phyloP scores from a whole-genome alignment of 345 rosid species.

The Populus tremula region DNA sequence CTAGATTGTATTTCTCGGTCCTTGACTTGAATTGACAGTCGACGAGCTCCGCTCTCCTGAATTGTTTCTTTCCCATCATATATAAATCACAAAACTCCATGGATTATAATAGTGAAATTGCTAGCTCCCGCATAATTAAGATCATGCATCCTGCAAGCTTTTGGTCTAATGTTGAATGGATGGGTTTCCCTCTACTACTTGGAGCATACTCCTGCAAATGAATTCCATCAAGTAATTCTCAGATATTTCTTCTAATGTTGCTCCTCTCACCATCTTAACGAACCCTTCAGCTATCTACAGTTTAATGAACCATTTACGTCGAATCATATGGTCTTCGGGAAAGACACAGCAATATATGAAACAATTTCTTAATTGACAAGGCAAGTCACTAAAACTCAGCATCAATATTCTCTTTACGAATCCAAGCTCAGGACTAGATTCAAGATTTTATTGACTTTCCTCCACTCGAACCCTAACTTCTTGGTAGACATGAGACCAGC shows the following conservation, averaged over 20 bases:
- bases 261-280: conserved; percentile 9
- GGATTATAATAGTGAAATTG: too few relatives aligned
- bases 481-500: conserved; percentile 38
- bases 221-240: conserved; percentile 35
- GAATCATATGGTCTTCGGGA: conserved; percentile 29
- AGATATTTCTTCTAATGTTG: conserved; percentile 33
- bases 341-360: conserved; percentile 34
- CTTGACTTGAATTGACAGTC: conserved; percentile 22
- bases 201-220: conserved; percentile 38
- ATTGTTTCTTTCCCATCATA: neutral
- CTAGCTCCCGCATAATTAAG: too few relatives aligned
- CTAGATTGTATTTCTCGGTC: conserved; percentile 3
- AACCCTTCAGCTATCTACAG: conserved; percentile 40
- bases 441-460: conserved; percentile 7
- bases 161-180: neutral
- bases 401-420: conserved; percentile 3
- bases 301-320: conserved; percentile 25
- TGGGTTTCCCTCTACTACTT: conserved; percentile 12
- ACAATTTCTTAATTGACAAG: conserved; percentile 28
- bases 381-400: conserved; percentile 19
- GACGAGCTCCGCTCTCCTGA: conserved; percentile 16
- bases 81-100: too few relatives aligned
- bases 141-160: conserved; percentile 5
- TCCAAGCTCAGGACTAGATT: conserved; percentile 10
- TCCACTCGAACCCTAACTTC: conserved; percentile 31